A percentile compares a stretch with the other conserved stretches of the same genome.
Conservation (phyloP, 352 stramenopile genomes). For the Blastocystis sp. region DNA sequence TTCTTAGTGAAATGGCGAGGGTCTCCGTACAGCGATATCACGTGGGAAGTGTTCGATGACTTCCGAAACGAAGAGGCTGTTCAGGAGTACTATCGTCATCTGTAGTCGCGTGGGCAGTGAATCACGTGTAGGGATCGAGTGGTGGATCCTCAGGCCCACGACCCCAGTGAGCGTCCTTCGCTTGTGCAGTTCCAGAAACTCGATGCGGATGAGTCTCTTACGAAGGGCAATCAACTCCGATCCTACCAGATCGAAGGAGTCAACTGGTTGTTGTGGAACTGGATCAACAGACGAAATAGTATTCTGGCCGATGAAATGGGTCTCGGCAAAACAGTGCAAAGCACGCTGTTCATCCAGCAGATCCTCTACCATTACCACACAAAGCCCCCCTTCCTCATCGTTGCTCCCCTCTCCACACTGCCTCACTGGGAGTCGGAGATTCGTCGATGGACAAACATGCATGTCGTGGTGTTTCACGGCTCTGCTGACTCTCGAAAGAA, state of each 20-base stretch:
- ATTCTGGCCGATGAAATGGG: slow-evolving; percentile 88
- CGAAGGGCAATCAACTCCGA: slow-evolving; percentile 77
- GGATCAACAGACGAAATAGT: slow-evolving; percentile 88
- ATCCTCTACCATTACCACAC: slow-evolving; percentile 82
- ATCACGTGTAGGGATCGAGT: not conserved
- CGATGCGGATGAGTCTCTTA: slow-evolving; percentile 63
- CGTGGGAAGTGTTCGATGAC: slow-evolving; percentile 94
- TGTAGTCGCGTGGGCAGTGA: not conserved
- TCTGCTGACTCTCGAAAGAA: slow-evolving; percentile 80
- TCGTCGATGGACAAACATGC: slow-evolving; percentile 73
- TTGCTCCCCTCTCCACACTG: slow-evolving; percentile 93
- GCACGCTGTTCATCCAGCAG: slow-evolving; percentile 86
- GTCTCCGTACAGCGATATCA: slow-evolving; percentile 88
- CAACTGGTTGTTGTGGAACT: slow-evolving; percentile 98
- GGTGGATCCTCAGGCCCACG: not conserved
- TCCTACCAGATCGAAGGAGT: slow-evolving; percentile 98
- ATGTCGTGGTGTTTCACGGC: slow-evolving; percentile 95
- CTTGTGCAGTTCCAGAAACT: slow-evolving; percentile 65
- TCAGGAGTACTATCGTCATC: slow-evolving; percentile 69
- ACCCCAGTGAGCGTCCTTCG: slow-evolving; percentile 1
- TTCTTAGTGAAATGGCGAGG: slow-evolving; percentile 98
- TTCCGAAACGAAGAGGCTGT: slow-evolving; percentile 77
- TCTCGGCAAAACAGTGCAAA: slow-evolving; percentile 84
- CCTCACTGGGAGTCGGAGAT: slow-evolving; percentile 92
- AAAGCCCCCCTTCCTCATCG: slow-evolving; percentile 88